A percentile compares a stretch with the other conserved stretches of the same genome.
These are phyloP conservation scores for Parascedosporium putredinis DNA, from an alignment of 2,329 filamentous ascomycete species.

Conservation along the genomic window DNA sequence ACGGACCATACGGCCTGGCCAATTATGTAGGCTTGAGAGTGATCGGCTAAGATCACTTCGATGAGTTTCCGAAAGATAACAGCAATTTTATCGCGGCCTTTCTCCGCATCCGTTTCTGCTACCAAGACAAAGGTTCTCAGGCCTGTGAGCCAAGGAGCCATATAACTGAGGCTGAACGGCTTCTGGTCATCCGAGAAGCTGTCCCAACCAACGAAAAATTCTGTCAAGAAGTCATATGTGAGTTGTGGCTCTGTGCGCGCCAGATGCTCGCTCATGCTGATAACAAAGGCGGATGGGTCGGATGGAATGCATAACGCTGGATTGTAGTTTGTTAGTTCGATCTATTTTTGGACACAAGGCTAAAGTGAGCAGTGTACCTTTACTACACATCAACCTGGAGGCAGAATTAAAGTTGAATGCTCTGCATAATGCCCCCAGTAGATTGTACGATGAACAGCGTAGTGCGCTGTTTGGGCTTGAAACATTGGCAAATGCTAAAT, in stretches of 20 bases:
- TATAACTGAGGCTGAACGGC: slow-evolving; percentile 55
- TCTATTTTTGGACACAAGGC: slow-evolving; percentile 6
- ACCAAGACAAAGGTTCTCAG: slow-evolving; percentile 49
- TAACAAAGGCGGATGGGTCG: slow-evolving; percentile 53
- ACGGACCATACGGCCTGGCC: slow-evolving; percentile 57
- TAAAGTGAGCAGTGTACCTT: slow-evolving; percentile 35
- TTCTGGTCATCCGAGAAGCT: slow-evolving; percentile 59
- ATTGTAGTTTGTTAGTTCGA: slow-evolving; percentile 27
- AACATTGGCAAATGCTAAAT: slow-evolving; percentile 56
- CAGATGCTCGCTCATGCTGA: slow-evolving; percentile 54
- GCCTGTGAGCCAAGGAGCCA: slow-evolving; percentile 58
- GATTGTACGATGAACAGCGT: slow-evolving; percentile 55
- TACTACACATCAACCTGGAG: slow-evolving; percentile 50
- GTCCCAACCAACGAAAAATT: slow-evolving; percentile 64
- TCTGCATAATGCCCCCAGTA: slow-evolving; percentile 55
- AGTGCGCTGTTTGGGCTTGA: slow-evolving; percentile 50
- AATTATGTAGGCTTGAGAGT: slow-evolving; percentile 47
- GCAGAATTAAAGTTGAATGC: slow-evolving; percentile 57
- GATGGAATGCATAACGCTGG: slow-evolving; percentile 53
- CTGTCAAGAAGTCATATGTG: slow-evolving; percentile 59
- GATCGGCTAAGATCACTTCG: slow-evolving; percentile 52
- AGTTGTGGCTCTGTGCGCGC: slow-evolving; percentile 55
- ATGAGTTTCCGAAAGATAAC: slow-evolving; percentile 55
- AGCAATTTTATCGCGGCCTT: slow-evolving; percentile 54
- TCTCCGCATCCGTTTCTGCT: slow-evolving; percentile 52